A percentile compares a stretch with the other conserved stretches of the same genome.
phyloP scores from a whole-genome alignment of 495 filamentous ascomycete species.

The Hypoxylon trugodes region DNA sequence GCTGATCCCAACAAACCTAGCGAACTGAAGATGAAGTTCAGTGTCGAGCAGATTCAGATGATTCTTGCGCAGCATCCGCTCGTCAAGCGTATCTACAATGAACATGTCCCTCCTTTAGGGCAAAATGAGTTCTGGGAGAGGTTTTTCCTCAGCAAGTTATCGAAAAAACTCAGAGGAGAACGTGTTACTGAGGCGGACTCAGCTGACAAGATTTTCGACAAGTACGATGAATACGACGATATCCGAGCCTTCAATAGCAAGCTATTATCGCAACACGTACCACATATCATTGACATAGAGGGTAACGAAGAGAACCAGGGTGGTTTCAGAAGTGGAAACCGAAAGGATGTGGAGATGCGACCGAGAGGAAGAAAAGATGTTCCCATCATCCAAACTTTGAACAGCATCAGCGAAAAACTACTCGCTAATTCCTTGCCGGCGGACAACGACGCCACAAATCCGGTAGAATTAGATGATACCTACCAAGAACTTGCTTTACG shows the following conservation, averaged over 20 bases:
- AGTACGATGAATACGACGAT: conserved; percentile 78
- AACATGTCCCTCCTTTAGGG: conserved; percentile 83
- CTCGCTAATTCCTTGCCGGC: conserved; percentile 83
- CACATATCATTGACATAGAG: conserved; percentile 88
- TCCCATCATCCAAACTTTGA: conserved; percentile 81
- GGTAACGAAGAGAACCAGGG: conserved; percentile 91
- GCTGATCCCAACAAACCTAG: conserved; percentile 51
- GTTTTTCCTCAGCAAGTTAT: conserved; percentile 89
- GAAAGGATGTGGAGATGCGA: conserved; percentile 87
- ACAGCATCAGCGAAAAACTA: conserved; percentile 87
- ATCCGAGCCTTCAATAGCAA: conserved; percentile 58
- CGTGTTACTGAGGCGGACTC: conserved; percentile 77
- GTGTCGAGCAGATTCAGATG: conserved; percentile 88
- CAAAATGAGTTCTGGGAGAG: conserved; percentile 88
- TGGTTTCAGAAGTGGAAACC: conserved; percentile 73
- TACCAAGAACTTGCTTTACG: conserved; percentile 78
- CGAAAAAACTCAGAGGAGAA: conserved; percentile 91
- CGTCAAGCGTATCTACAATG: conserved; percentile 89
- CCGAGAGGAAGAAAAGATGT: conserved; percentile 58
- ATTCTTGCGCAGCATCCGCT: conserved; percentile 94
- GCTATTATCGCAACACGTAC: conserved; percentile 69
- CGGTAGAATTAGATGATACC: conserved; percentile 74
- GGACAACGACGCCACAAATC: conserved; percentile 67
- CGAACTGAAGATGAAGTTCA: conserved; percentile 81
- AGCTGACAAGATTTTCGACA: conserved; percentile 79